Conservation (phyloP, 345 rosid genomes). For the Psidium friedrichsthalianum region DNA sequence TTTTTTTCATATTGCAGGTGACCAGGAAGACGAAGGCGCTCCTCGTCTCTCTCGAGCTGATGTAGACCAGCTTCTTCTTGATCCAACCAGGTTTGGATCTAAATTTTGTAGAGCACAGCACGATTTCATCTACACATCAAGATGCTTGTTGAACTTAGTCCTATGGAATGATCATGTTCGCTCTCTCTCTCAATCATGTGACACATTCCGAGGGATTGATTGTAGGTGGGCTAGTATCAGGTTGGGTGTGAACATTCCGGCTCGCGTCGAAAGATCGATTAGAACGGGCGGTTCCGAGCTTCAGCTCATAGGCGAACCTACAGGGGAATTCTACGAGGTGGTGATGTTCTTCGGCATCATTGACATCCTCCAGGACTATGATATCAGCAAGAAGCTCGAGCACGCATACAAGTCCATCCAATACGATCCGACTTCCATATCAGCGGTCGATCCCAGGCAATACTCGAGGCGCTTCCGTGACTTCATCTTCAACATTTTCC, state of each 20-base stretch:
- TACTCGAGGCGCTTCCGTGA: conserved; percentile 80
- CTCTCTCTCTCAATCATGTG: neutral
- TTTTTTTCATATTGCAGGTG: conserved; percentile 7
- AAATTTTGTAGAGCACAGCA: neutral
- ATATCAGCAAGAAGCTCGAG: conserved; percentile 88
- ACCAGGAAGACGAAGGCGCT: conserved; percentile 7
- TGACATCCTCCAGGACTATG: conserved; percentile 88
- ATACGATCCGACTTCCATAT: conserved; percentile 73
- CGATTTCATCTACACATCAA: neutral
- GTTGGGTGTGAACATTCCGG: conserved; percentile 76
- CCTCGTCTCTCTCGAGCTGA: conserved; percentile 45
- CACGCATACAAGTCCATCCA: conserved; percentile 84
- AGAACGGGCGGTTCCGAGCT: conserved; percentile 42
- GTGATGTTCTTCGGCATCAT: conserved; percentile 78
- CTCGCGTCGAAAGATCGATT: conserved; percentile 56
- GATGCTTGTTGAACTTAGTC: neutral
- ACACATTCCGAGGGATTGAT: neutral
- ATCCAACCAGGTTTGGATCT: conserved; percentile 16
- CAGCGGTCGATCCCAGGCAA: conserved; percentile 80
- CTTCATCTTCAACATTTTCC: conserved; percentile 56
- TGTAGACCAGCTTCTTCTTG: conserved; percentile 40
- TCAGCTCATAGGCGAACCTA: conserved; percentile 65
- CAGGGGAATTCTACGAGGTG: conserved; percentile 71
- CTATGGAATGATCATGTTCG: neutral
- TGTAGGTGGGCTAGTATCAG: conserved; percentile 74